Evolutionary conservation across 2,329 filamentous ascomycete genomes (phyloP), one percentile per base, ranked within the genome.

Genomic region (Fusarium dlaminii): DNA sequence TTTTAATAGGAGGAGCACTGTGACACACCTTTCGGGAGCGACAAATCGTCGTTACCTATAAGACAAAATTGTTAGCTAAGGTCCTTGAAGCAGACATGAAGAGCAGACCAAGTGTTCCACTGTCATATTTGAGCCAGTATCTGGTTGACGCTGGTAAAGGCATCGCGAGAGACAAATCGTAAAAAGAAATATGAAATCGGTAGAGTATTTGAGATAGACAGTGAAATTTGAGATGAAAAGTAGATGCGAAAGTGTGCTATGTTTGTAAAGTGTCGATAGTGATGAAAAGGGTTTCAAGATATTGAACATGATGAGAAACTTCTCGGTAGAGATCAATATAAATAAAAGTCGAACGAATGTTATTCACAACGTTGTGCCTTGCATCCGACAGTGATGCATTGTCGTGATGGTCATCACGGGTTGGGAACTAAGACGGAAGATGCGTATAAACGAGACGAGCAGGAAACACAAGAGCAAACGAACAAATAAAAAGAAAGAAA

Each of bases 11-110:
- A 24, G 14, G n/a, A 18, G 11, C 12, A 29, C 18, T 22, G 24
- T 24, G 20, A n/a, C 83, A 66, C 86, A 90, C 89, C 90, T 84
- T 92, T 92, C 34, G 90, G 90, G 27, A 92, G 84, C 54, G 89
- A 91, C 73, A 92, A 81, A 75, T 92, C 90, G 77, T 92, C 90
- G 73, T 88, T 91, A 59, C 83, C 90, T 91, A 68, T n/a, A 52
- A 45, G 15, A n/a, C 51, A 32, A 40, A n/a, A 43, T 51, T 46
- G 82, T 86, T 77, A 86, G 84, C 58, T 43, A 24, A 32, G 17
- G 30, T 6, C 54, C 22, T 34, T 20, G 61, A 39, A 37, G 24
- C 36, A 24, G 24, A 36, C 45, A 39, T 39, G 54, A 63, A 43
- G 22, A 59, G 71, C 74, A 60, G 64, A 80, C 75, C 64, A 36